phyloP scores from a whole-genome alignment of 1,284 basidiomycete genomes.

The Acaromyces ingoldii region DNA sequence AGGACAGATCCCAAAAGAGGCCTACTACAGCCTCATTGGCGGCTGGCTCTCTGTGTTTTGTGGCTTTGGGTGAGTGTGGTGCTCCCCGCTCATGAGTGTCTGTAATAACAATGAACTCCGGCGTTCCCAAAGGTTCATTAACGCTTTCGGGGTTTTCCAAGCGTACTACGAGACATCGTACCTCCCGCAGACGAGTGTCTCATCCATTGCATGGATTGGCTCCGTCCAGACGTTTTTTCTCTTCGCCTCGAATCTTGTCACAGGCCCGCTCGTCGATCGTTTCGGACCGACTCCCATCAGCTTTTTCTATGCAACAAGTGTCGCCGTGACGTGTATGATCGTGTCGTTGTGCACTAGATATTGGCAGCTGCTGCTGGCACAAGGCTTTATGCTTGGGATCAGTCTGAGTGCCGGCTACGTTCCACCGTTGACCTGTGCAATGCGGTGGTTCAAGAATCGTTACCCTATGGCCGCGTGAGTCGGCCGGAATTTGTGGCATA shows the following conservation, averaged over 20 bases:
- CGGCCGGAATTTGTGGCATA: no score
- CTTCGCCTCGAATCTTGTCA: neutral
- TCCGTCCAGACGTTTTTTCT: neutral
- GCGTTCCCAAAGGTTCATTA: no score
- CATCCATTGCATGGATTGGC: no score
- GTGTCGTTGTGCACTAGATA: neutral
- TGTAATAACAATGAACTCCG: no score
- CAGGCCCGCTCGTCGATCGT: neutral
- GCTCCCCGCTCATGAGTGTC: no score
- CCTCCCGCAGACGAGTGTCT: no score
- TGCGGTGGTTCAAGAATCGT: neutral
- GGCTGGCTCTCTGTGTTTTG: no score
- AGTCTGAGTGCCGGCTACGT: neutral
- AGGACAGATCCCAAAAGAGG: no score
- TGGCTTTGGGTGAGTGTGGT: no score
- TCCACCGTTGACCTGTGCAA: neutral
- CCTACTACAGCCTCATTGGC: no score
- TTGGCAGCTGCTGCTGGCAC: constrained; percentile 1
- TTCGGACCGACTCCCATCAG: neutral
- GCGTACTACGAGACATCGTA: neutral
- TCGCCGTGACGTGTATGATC: neutral
- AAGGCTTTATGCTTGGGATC: neutral
- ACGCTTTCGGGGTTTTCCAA: neutral
- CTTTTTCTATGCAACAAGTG: neutral
- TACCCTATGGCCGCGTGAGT: neutral